Conservation (phyloP, 2,329 filamentous ascomycete species). For the Epichloe coenophiala region DNA sequence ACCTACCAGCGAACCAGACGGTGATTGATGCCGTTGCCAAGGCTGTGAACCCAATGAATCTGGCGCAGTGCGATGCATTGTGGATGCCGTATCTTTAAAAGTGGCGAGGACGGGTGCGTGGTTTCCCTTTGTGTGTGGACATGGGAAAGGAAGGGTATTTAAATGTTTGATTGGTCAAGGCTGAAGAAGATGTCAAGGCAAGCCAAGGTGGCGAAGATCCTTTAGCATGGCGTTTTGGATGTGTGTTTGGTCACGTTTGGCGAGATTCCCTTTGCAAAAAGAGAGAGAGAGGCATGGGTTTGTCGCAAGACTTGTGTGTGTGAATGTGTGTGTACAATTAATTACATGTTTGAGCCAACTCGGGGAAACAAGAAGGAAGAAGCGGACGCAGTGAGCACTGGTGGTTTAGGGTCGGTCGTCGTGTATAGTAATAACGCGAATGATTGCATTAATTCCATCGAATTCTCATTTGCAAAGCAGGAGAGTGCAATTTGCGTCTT, state of each 20-base stretch:
- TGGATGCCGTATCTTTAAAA: slow-evolving; percentile 74
- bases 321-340: background rate
- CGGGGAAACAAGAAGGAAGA: too few relatives aligned
- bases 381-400: too few relatives aligned
- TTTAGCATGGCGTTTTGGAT: slow-evolving; percentile 9
- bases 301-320: background rate
- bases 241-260: background rate
- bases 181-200: background rate
- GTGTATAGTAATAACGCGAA: background rate
- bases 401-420: background rate
- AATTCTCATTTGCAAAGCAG: too few relatives aligned
- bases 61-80: slow-evolving; percentile 78
- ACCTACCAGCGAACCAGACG: slow-evolving; percentile 89
- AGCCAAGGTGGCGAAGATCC: background rate
- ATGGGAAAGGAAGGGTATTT: background rate
- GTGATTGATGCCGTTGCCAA: slow-evolving; percentile 89
- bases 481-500: too few relatives aligned
- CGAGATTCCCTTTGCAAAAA: too few relatives aligned
- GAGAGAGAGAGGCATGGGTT: background rate
- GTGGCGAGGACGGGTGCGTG: too few relatives aligned
- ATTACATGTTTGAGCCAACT: background rate
- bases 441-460: too few relatives aligned
- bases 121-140: too few relatives aligned
- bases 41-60: slow-evolving; percentile 80
- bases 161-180: background rate